These are phyloP conservation scores for Edaphochlamys debaryana DNA, from an alignment of 139 green algal species.

Conservation along the genomic window DNA sequence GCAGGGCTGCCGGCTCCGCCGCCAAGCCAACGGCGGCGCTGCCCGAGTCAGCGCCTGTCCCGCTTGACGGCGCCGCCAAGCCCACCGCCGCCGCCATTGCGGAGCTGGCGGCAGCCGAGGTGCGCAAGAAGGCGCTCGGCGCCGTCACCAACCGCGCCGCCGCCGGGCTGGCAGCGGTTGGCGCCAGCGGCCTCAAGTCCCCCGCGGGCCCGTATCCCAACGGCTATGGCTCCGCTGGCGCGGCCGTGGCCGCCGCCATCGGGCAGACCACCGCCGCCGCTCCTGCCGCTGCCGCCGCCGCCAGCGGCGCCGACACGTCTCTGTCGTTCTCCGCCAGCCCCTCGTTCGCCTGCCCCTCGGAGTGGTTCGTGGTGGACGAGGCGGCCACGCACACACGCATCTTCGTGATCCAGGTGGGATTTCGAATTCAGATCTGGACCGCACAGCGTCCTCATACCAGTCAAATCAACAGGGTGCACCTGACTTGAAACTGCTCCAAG, in stretches of 20 bases:
- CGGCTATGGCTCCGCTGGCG: neutral
- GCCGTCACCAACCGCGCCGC: neutral
- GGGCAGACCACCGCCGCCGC: neutral
- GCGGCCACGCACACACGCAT: slow-evolving; percentile 63
- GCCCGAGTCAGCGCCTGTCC: neutral
- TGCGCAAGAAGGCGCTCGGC: neutral
- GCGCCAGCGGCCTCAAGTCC: neutral
- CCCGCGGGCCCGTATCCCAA: no score
- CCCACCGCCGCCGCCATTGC: slow-evolving; percentile 37
- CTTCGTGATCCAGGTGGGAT: slow-evolving; percentile 78
- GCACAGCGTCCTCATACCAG: no score
- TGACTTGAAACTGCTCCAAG: no score
- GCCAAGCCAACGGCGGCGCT: neutral
- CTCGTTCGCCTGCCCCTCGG: slow-evolving; percentile 57
- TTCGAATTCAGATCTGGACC: no score
- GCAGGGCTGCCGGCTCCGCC: neutral
- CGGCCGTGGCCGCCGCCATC: neutral
- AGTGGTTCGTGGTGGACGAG: slow-evolving; percentile 92
- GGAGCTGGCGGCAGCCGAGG: slow-evolving; percentile 14
- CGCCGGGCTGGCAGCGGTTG: slow-evolving; percentile 8
- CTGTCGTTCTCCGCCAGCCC: neutral
- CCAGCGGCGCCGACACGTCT: neutral
- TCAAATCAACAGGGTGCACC: no score
- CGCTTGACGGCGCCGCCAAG: neutral
- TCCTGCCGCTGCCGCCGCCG: neutral